These are phyloP conservation scores for Zygosaccharomyces bailii DNA, from an alignment of 805 yeast genomes.

Conservation along the genomic window DNA sequence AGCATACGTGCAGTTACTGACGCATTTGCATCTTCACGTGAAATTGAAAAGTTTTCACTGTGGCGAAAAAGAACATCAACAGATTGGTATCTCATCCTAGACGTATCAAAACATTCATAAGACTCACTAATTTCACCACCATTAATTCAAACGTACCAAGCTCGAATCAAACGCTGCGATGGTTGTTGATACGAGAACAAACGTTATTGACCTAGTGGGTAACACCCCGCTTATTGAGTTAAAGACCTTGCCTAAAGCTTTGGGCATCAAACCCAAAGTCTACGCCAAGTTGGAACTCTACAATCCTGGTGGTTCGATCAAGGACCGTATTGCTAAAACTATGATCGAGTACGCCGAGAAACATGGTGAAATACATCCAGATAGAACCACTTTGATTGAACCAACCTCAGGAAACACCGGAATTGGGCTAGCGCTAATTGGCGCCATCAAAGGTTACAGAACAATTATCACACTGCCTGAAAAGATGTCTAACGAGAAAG, in stretches of 20 bases:
- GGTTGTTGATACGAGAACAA: constrained; percentile 30
- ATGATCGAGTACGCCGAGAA: constrained; percentile 86
- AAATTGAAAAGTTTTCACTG: constrained; percentile 8
- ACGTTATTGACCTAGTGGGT: constrained; percentile 74
- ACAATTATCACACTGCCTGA: constrained; percentile 86
- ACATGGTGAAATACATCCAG: constrained; percentile 76
- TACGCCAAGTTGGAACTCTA: constrained; percentile 77
- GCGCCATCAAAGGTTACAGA: constrained; percentile 83
- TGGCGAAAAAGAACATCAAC: constrained; percentile 4
- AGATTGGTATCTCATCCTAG: not conserved
- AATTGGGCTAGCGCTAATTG: constrained; percentile 81
- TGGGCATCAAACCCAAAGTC: constrained; percentile 67
- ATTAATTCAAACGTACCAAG: not conserved
- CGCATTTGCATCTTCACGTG: constrained; percentile 1
- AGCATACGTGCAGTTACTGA: no score
- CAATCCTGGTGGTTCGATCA: constrained; percentile 88
- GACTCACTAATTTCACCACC: not conserved
- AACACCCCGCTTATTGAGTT: constrained; percentile 77
- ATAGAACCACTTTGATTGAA: constrained; percentile 71
- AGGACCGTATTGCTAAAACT: constrained; percentile 81
- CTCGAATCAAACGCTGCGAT: constrained; percentile 2
- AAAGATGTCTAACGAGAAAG: constrained; percentile 89
- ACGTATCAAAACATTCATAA: not conserved
- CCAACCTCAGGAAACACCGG: constrained; percentile 93
- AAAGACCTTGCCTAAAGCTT: constrained; percentile 70